phyloP scores from a whole-genome alignment of 1,139 yeast genomes.

The Candida sp. region DNA sequence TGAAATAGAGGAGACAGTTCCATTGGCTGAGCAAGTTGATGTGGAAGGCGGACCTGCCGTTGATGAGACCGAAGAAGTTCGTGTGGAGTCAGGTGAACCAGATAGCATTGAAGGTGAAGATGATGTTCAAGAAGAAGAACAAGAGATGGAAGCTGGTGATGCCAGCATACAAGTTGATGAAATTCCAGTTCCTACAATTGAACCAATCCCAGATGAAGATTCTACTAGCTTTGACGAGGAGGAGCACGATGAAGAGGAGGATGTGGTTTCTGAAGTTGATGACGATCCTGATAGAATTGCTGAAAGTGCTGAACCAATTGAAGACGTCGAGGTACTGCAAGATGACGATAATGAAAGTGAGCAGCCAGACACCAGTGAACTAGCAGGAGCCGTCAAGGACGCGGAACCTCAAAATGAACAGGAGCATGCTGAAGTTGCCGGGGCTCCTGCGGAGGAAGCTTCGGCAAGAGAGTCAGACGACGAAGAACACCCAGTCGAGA shows the following conservation, averaged over 20 bases:
- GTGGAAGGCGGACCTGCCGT: no score
- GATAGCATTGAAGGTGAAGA: not conserved
- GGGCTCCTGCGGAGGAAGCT: conserved; percentile 39
- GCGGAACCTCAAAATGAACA: not conserved
- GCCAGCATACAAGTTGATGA: not conserved
- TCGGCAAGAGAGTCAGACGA: conserved; percentile 35
- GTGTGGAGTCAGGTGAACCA: no score
- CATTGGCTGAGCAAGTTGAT: no score
- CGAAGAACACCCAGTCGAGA: conserved; percentile 20
- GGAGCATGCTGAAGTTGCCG: conserved; percentile 27
- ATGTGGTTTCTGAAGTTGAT: conserved; percentile 1
- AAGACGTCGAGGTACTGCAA: not conserved
- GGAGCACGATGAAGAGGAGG: conserved; percentile 9
- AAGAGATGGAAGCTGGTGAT: not conserved
- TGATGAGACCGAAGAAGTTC: no score
- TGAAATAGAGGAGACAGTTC: no score
- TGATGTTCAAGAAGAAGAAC: not conserved
- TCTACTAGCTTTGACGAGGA: conserved; percentile 2
- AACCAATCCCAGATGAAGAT: conserved; percentile 1
- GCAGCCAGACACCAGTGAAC: no score
- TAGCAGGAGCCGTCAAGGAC: no score
- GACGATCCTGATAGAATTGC: no score
- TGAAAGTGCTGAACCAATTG: not conserved
- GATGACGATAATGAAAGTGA: not conserved
- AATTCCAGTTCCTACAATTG: conserved; percentile 2